Evolutionary conservation across 768 basidiomycete species (phyloP), one percentile per base, ranked within the genome.

Genomic region (Naganishia vishniacii): DNA sequence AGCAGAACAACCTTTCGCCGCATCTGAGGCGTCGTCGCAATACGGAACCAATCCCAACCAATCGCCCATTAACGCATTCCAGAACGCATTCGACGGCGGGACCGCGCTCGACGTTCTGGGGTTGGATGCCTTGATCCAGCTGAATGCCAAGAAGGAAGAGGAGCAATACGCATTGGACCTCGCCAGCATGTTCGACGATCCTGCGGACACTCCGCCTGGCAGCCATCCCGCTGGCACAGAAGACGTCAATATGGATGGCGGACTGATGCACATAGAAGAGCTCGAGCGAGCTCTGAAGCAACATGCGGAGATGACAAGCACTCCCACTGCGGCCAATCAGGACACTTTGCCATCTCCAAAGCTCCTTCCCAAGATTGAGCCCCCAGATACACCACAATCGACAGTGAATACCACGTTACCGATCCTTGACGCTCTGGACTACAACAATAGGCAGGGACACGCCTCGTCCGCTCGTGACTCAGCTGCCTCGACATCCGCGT

Each of bases 91-190:
- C 23, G 31, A 32, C 2, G 37, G 34, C 13, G 53, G 37, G 11
- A 5, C 40, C 28, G 7, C 49, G n/a, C 29, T 51, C 8, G 37
- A 56, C 26, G 34, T 20, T 5, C 4, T 34, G 5, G 53, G 37
- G 23, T 18, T 56, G 53, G 53, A 56, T 29, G 53, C 37, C n/a
- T 26, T 56, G 16, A 12, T 56, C 2, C 53, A 56, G 31, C 53
- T 56, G 4, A 56, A 56, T 26, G 53, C 53, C 23, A 34, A 56
- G 34, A 41, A 56, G 7, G 53, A 56, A 40, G 53, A 56, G 13
- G 53, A 56, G 26, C 53, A 56, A 40, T 56, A 40, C 34, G 53
- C 53, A 23, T 26, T 56, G 34, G 53, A 56, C 20, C 31, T 56
- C 20, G 53, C 53, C 11, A 37, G 32, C 53, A 56, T 56, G 53